phyloP scores from a whole-genome alignment of 2,329 filamentous ascomycete species.

The Exserohilum turcica region DNA sequence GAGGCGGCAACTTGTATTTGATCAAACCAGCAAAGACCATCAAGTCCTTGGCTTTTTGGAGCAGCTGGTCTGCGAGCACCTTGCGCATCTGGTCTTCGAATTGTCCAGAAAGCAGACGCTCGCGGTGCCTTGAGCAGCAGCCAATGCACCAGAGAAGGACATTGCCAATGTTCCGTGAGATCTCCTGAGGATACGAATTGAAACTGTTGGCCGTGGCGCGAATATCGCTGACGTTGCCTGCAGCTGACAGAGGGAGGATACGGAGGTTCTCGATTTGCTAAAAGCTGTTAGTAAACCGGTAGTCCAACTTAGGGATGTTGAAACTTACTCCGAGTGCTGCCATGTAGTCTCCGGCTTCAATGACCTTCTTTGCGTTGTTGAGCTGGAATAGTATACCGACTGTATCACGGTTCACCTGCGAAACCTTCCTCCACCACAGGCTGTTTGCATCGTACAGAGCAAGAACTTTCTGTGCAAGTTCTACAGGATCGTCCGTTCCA shows the following conservation, averaged over 20 bases:
- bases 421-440: slow-evolving; percentile 66
- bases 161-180: slow-evolving; percentile 88
- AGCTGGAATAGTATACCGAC: slow-evolving; percentile 65
- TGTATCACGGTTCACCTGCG: slow-evolving; percentile 61
- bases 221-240: slow-evolving; percentile 77
- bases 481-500: slow-evolving; percentile 68
- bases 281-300: slow-evolving; percentile 4
- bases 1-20: slow-evolving; percentile 84
- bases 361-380: slow-evolving; percentile 63
- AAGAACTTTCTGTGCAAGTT: slow-evolving; percentile 67
- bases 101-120: slow-evolving; percentile 67
- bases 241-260: slow-evolving; percentile 78
- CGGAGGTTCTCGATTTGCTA: slow-evolving; percentile 75
- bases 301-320: background rate
- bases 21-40: slow-evolving; percentile 94
- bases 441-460: slow-evolving; percentile 65
- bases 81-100: slow-evolving; percentile 69
- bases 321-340: slow-evolving; percentile 68
- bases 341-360: slow-evolving; percentile 64
- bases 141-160: slow-evolving; percentile 92
- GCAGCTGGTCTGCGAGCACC: slow-evolving; percentile 67
- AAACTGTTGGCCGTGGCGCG: slow-evolving; percentile 82
- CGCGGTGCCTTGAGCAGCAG: slow-evolving; percentile 78
- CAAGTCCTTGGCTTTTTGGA: slow-evolving; percentile 83
- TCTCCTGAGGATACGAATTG: slow-evolving; percentile 74